Percentiles rank a stretch among this genome's conserved stretches.
Evolutionary conservation across 257 asterid species (phyloP).

Genomic region (Lantana camara): DNA sequence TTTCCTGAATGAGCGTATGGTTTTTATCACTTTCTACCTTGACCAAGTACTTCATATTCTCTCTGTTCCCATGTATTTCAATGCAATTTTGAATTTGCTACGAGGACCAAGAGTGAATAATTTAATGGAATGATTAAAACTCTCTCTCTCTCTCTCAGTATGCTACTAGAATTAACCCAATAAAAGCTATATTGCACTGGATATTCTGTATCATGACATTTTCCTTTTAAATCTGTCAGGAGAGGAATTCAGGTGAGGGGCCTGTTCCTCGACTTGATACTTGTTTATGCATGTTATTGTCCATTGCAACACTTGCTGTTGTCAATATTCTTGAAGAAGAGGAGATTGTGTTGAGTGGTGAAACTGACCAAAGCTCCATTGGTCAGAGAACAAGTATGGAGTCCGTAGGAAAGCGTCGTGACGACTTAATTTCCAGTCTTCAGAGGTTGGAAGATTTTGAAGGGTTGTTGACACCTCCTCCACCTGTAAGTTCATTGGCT

Average conservation of each 20-base stretch:
- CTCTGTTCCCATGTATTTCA: slow-evolving; percentile 13
- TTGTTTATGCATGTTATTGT: slow-evolving; percentile 87
- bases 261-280: slow-evolving; percentile 94
- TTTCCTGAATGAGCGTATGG: slow-evolving; percentile 12
- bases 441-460: slow-evolving; percentile 85
- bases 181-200: slow-evolving; percentile 18
- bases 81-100: neutral
- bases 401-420: slow-evolving; percentile 59
- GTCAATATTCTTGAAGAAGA: slow-evolving; percentile 86
- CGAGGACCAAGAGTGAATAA: slow-evolving; percentile 8
- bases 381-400: slow-evolving; percentile 50
- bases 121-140: neutral
- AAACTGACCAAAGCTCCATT: slow-evolving; percentile 43
- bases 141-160: neutral
- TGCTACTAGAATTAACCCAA: slow-evolving; percentile 9
- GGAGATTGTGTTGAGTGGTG: slow-evolving; percentile 45
- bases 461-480: slow-evolving; percentile 83
- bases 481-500: slow-evolving; percentile 75
- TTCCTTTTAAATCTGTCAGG: slow-evolving; percentile 50
- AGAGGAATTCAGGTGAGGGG: slow-evolving; percentile 90
- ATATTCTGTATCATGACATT: slow-evolving; percentile 21
- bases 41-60: slow-evolving; percentile 6
- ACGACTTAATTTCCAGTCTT: slow-evolving; percentile 78
- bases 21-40: slow-evolving; percentile 23
- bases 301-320: slow-evolving; percentile 75